Evolutionary conservation across 139 green algal species (phyloP), one percentile per base, ranked within the genome.

Genomic region (Mesotaenium endlicherianum): DNA sequence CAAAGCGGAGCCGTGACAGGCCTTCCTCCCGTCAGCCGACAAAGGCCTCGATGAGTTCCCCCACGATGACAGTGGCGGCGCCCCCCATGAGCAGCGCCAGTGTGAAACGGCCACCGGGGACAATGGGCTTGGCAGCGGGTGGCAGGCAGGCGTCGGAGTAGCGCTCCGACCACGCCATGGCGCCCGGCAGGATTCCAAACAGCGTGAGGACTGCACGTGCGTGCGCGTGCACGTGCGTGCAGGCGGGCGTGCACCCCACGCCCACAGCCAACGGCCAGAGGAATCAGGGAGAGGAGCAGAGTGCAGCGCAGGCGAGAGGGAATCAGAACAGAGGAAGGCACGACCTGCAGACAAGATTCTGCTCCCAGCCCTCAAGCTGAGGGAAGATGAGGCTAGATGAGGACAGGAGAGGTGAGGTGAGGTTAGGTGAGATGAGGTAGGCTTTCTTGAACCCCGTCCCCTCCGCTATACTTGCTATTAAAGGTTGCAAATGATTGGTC

Each of bases 151-250:
- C 11, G 14, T 38, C 55, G 71, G 74, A 72, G 43, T 81, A 81
- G 2, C 77, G 57, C 2, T 84, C 77, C 34, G 68, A 44, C 77
- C 77, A 84, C 26, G 77, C 77, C 77, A 84, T 84, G 59, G 77
- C 77, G 26, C 34, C 77, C n/a, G 77, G 77, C 20, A 84, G 31
- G 17, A 84, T 78, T 16, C 77, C 77, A 58, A 84, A 84, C 38
- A 84, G 58, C 17, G 80, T 57, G 30, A 84, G 36, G 8, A 84
- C 77, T 84, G 77, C 49, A 50, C 8, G 41, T n/a, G n/a, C n/a
- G n/a, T n/a, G n/a, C n/a, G n/a, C n/a, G n/a, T n/a, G n/a, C n/a
- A n/a, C n/a, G n/a, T n/a, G n/a, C n/a, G n/a, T n/a, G n/a, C n/a
- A n/a, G n/a, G 49, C 11, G 49, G 49, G 16, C 11, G 11, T 58